Percentiles rank a stretch among this genome's conserved stretches.
Evolutionary conservation across 345 rosid species (phyloP).

Genomic region (Turnera subulata): DNA sequence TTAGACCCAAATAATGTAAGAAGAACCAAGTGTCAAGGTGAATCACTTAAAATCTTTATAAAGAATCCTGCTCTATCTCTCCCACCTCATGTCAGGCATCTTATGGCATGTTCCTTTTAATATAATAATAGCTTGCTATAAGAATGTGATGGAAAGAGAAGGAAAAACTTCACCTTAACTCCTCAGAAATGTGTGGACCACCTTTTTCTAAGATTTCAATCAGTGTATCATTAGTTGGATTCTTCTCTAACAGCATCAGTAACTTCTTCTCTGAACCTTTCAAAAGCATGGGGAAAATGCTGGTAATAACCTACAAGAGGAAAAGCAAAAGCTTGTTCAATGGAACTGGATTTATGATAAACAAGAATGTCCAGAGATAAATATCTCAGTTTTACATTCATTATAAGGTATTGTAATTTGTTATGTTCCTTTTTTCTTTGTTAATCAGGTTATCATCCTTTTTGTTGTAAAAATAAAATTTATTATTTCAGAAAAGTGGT

Average conservation of each 20-base stretch:
- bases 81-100: neutral
- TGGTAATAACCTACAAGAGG: slow-evolving; percentile 52
- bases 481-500: too few relatives aligned
- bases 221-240: slow-evolving; percentile 40
- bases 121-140: neutral
- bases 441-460: too few relatives aligned
- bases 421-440: too few relatives aligned
- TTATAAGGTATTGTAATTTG: too few relatives aligned
- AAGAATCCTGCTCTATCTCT: too few relatives aligned
- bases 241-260: slow-evolving; percentile 38
- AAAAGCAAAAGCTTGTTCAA: neutral
- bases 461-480: too few relatives aligned
- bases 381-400: too few relatives aligned
- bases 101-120: neutral
- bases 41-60: too few relatives aligned
- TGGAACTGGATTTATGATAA: neutral
- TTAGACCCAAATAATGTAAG: neutral
- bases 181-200: slow-evolving; percentile 54
- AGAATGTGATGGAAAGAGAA: neutral
- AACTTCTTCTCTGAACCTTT: slow-evolving; percentile 69
- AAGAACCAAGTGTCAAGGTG: neutral
- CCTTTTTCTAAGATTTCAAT: slow-evolving; percentile 63
- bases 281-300: slow-evolving; percentile 61
- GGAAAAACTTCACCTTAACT: slow-evolving; percentile 47
- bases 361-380: neutral